Evolutionary conservation across 2,329 filamentous ascomycete species (phyloP), one percentile per base, ranked within the genome.

Genomic region (Alternaria dauci): DNA sequence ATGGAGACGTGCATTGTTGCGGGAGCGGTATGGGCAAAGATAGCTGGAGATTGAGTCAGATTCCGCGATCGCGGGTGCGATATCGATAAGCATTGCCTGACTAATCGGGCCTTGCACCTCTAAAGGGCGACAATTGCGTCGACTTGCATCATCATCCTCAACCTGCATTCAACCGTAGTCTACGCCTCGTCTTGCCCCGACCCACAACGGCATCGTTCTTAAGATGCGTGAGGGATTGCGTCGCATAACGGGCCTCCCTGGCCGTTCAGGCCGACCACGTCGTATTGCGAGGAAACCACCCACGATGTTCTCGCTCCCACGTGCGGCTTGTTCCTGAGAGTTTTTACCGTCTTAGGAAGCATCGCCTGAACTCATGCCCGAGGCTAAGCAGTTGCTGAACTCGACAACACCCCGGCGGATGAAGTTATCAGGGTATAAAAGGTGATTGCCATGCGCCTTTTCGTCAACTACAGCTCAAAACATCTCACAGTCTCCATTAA

Each of bases 311-410:
- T 26, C 51, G 41, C 28, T n/a, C 58, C 58, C 58, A 61, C 58
- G 58, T 61, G 58, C 43, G 14, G 32, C 23, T 28, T 14, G 42
- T 48, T 42, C 54, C 54, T 61, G 54, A 34, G 26, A 34, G 42
- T 41, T 32, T 41, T 60, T 60, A 43, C 71, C 70, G 57, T 28
- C 60, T 67, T 68, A 47, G 70, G 70, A 65, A 68, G 59, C 62
- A 68, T 59, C 50, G 66, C 66, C 67, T 38, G 61, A 56, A 50
- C 38, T 67, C 67, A 71, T 71, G 63, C 71, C 70, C 70, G 70
- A 68, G 41, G 50, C 58, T 61, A 61, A 38, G 38, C 50, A 36
- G 26, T 38, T 48, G 11, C 39, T 50, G 25, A 30, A 32, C 14
- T 55, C 48, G 28, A 39, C 16, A 50, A 46, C 54, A 42, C 50